These are phyloP conservation scores for Pseudopithomyces maydicus DNA, from an alignment of 2,329 filamentous ascomycete species.

Conservation along the genomic window DNA sequence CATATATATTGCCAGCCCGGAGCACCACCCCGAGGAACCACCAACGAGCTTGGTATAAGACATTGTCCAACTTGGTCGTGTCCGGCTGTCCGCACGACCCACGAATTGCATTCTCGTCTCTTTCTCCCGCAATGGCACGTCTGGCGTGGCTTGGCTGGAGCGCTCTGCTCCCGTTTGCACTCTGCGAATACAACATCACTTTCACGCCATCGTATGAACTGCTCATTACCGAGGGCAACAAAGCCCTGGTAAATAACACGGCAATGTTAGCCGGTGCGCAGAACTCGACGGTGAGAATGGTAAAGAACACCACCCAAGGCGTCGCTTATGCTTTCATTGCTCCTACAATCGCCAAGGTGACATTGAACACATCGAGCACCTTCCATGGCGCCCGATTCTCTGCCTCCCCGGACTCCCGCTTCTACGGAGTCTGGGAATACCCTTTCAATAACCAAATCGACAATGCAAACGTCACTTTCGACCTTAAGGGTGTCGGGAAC, in stretches of 20 bases:
- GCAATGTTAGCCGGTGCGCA: conserved; percentile 21
- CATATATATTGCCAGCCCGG: conserved; percentile 23
- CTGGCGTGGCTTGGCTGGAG: conserved; percentile 9
- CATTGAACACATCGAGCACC: conserved; percentile 21
- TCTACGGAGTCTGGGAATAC: conserved; percentile 37
- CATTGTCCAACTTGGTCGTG: conserved; percentile 5
- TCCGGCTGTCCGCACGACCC: neutral
- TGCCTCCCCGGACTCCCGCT: conserved; percentile 10
- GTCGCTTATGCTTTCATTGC: conserved; percentile 22
- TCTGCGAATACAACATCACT: conserved; percentile 14
- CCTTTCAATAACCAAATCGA: conserved; percentile 26
- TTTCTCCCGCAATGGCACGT: conserved; percentile 8
- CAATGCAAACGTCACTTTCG: conserved; percentile 28
- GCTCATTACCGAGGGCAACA: conserved; percentile 20
- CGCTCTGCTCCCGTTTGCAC: conserved; percentile 7
- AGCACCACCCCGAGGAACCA: conserved; percentile 7
- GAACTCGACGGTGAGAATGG: conserved; percentile 17
- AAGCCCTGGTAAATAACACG: conserved; percentile 22
- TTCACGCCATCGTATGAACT: conserved; percentile 18
- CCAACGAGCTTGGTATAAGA: conserved; percentile 17
- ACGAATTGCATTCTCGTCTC: neutral
- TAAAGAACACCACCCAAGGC: conserved; percentile 17
- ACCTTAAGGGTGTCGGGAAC: conserved; percentile 35
- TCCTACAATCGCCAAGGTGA: conserved; percentile 26
- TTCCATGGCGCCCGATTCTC: conserved; percentile 30